Percentiles rank a stretch among this genome's conserved stretches.
phyloP scores from a whole-genome alignment of 768 basidiomycete species.

The Suillus cothurnatus region DNA sequence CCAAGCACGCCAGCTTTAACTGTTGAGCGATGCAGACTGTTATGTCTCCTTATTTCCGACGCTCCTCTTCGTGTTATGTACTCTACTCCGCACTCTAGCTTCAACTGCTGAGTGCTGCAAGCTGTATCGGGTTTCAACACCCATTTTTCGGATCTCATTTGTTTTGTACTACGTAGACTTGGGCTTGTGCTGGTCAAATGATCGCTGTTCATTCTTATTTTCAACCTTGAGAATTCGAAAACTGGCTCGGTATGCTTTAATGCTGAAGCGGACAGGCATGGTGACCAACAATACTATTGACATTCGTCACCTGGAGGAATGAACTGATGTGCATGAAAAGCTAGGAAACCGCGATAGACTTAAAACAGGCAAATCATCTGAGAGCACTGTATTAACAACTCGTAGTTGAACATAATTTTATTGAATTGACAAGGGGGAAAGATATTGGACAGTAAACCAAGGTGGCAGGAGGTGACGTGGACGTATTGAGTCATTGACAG shows the following conservation, averaged over 20 bases:
- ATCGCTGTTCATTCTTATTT: not conserved
- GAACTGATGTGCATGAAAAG: no score
- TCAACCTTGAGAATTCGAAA: not conserved
- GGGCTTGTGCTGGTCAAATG: not conserved
- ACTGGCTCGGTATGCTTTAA: not conserved
- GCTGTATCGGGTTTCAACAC: not conserved
- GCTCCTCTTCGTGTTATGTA: not conserved
- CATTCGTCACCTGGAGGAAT: not conserved
- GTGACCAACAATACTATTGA: not conserved
- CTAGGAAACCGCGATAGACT: no score
- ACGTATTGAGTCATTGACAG: no score
- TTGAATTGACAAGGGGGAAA: not conserved
- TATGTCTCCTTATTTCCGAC: not conserved
- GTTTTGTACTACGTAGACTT: not conserved
- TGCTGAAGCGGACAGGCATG: not conserved
- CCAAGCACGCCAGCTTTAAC: not conserved
- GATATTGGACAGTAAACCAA: not conserved
- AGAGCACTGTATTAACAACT: no score
- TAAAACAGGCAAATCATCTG: no score
- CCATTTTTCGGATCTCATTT: not conserved
- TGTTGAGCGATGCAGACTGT: not conserved
- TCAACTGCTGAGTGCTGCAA: not conserved
- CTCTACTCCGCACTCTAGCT: not conserved
- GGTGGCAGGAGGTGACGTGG: no score
- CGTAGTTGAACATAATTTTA: not conserved